Evolutionary conservation across 495 filamentous ascomycete species (phyloP), one percentile per base, ranked within the genome.

Genomic region (Tuber calosporum): DNA sequence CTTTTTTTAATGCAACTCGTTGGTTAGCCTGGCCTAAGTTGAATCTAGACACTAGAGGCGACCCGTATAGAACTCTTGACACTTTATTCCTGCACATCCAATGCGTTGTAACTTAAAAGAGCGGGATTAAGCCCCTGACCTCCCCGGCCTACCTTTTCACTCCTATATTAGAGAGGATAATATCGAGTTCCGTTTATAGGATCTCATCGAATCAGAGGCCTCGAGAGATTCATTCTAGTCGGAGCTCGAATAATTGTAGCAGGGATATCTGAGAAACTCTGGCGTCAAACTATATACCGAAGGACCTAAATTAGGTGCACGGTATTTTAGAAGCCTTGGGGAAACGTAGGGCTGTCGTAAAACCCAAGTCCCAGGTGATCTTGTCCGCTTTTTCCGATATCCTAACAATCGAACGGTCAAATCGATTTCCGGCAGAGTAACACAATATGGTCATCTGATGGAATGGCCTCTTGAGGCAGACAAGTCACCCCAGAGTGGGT

Each of bases 221-320:
- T 62, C 26, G 34, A 30, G 13, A 34, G 26, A 13, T 30, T 26
- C 30, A 34, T 62, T 62, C 53, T 26, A 6, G 26, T 26, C 26
- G 26, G 53, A 62, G 34, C 53, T 34, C 53, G 53, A 62, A 62
- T 62, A 62, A 34, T 30, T 17, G 53, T 15, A 62, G 53, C 53
- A 62, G 53, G 53, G 53, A 15, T 40, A 69, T 39, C 67, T 22
- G 34, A 41, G n/a, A 39, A 39, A 69, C 26, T 36, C 67, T 22
- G 67, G 67, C 34, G 37, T 15, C 40, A 42, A 69, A 19, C 67
- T 17, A 69, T 22, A 69, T 30, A 17, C 67, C 34, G 67, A 69
- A 20, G 17, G 40, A 20, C 67, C 34, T 22, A 69, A 34, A 39
- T 30, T 26, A n/a, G 34, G 37, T 69, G 22, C 17, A 13, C 26